Percentiles rank a stretch among this genome's conserved stretches.
These are phyloP conservation scores for Ceratocystiopsis brevicomis DNA, from an alignment of 2,329 filamentous ascomycete genomes.

Conservation along the genomic window DNA sequence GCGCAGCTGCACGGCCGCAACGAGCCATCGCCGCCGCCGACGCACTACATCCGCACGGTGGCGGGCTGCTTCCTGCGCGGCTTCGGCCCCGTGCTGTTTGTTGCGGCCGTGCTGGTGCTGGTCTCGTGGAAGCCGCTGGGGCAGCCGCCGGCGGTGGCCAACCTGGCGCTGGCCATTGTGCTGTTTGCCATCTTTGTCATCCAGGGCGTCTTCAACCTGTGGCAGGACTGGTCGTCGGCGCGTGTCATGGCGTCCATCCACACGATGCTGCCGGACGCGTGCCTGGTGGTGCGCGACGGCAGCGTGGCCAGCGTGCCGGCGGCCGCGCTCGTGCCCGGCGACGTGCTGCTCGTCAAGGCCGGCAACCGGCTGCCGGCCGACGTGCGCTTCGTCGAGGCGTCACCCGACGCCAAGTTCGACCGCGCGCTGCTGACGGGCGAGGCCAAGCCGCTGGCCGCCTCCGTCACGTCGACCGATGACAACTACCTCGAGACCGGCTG, in stretches of 20 bases:
- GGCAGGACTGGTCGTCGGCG: conserved; percentile 58
- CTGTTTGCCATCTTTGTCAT: conserved; percentile 50
- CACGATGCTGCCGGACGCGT: conserved; percentile 60
- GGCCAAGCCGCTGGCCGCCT: conserved; percentile 43
- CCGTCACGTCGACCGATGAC: conserved; percentile 45
- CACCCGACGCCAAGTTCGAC: conserved; percentile 50
- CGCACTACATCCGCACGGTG: conserved; percentile 35
- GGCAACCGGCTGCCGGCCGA: conserved; percentile 61
- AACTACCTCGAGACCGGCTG: conserved; percentile 63
- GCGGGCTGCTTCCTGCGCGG: conserved; percentile 60
- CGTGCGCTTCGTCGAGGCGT: conserved; percentile 42
- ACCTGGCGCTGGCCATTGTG: conserved; percentile 55
- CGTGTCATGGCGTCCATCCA: conserved; percentile 65
- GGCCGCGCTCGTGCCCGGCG: conserved; percentile 49
- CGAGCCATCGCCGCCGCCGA: conserved; percentile 44
- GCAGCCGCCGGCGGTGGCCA: conserved; percentile 48
- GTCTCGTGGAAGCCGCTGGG: conserved; percentile 61
- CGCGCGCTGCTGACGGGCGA: conserved; percentile 55
- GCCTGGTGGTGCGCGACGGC: conserved; percentile 43
- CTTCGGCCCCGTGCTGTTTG: conserved; percentile 52
- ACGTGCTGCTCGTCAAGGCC: conserved; percentile 47
- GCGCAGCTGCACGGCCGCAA: conserved; percentile 46
- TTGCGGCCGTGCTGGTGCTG: conserved; percentile 54
- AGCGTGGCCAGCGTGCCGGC: conserved; percentile 20
- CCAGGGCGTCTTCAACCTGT: conserved; percentile 50